Percentiles rank a stretch among this genome's conserved stretches.
Conservation (phyloP, 176 grass and related monocot species). For the Calamus simplicifolius region DNA sequence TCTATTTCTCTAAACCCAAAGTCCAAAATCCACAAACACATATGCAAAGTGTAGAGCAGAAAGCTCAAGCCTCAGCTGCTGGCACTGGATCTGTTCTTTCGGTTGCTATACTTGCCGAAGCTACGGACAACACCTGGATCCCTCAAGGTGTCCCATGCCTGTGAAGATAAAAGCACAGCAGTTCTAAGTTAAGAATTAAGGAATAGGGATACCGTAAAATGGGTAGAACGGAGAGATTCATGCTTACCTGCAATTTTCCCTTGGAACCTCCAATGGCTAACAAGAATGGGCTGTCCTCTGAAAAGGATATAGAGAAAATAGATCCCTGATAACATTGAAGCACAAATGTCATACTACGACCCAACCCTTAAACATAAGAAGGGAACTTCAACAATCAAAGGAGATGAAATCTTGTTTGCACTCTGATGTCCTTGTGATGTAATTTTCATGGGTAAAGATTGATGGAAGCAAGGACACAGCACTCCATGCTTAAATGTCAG, state of each 20-base stretch:
- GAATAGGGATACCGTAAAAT: neutral
- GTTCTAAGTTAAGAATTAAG: neutral
- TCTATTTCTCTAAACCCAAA: no score
- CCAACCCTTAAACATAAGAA: no score
- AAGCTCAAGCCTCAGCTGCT: neutral
- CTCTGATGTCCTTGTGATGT: no score
- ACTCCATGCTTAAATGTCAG: no score
- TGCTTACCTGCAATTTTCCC: conserved; percentile 49
- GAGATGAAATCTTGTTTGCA: no score
- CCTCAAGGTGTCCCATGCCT: conserved; percentile 54
- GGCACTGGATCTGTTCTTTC: neutral
- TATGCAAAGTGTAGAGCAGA: no score
- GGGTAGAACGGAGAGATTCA: neutral
- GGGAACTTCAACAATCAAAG: no score
- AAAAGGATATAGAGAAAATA: conserved; percentile 51
- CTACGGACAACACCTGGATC: conserved; percentile 32
- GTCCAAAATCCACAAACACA: no score
- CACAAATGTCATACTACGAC: no score
- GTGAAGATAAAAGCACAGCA: neutral
- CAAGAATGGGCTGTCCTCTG: conserved; percentile 48
- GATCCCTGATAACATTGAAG: conserved; percentile 40
- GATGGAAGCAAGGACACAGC: no score
- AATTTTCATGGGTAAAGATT: no score
- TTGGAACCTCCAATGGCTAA: conserved; percentile 65
- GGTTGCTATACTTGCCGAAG: conserved; percentile 25